Percentiles rank a stretch among this genome's conserved stretches.
Conservation (phyloP, 305 asterid genomes). For the Coffea humblotiana region DNA sequence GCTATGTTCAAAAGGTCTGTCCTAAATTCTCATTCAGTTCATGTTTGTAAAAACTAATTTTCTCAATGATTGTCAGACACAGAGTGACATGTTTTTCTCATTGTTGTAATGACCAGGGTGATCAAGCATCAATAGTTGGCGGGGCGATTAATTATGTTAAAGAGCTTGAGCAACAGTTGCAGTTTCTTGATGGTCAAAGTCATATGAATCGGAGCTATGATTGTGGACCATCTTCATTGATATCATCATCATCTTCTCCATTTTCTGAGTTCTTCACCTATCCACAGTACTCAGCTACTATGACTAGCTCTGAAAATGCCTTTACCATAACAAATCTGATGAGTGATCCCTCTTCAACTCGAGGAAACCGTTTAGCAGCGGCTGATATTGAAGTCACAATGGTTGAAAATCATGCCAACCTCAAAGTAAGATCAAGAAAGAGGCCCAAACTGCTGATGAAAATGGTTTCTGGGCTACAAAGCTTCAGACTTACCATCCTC, state of each 20-base stretch:
- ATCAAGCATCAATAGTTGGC: slow-evolving; percentile 48
- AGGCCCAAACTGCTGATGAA: slow-evolving; percentile 33
- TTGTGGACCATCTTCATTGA: not conserved
- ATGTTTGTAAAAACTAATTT: not conserved
- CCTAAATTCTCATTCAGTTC: no score
- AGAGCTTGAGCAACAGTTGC: slow-evolving; percentile 43
- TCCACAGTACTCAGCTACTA: slow-evolving; percentile 36
- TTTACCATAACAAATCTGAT: not conserved
- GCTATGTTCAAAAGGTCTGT: slow-evolving; percentile 39
- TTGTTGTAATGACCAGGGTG: slow-evolving; percentile 28
- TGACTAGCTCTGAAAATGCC: not conserved
- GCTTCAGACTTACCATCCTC: slow-evolving; percentile 33
- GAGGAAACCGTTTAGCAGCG: slow-evolving; percentile 13
- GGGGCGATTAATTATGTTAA: slow-evolving; percentile 45
- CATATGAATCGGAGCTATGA: not conserved
- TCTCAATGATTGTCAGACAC: not conserved
- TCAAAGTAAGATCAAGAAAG: slow-evolving; percentile 34
- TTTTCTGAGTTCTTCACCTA: slow-evolving; percentile 37
- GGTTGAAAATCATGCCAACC: slow-evolving; percentile 43
- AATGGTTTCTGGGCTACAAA: slow-evolving; percentile 37
- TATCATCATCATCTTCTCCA: slow-evolving; percentile 20
- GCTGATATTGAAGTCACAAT: slow-evolving; percentile 47
- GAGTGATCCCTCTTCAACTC: slow-evolving; percentile 14
- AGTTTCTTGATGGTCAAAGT: slow-evolving; percentile 31
- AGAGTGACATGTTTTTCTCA: not conserved